Base-by-base conservation (phyloP, 2,329 filamentous ascomycete genomes). In the Arthrobotrys sphaeroides region DNA sequence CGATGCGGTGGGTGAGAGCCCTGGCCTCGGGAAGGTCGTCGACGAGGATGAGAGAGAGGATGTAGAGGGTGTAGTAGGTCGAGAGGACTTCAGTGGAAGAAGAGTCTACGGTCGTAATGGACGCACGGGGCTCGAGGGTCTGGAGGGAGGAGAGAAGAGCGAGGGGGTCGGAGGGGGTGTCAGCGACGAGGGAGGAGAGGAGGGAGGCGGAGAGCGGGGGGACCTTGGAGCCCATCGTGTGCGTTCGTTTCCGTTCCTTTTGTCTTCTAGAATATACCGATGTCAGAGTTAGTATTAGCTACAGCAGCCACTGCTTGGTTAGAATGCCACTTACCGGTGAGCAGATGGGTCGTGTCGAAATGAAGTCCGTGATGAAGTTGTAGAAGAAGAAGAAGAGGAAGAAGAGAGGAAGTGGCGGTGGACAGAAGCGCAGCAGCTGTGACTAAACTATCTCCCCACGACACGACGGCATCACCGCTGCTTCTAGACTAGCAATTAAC, bases 1-100 rank as follows among this genome's bases (percentile, higher is more conserved):
- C 77, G 60, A 79, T 79, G 24, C 79, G 78, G 74, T 80, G 75
- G 12, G 72, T 67, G 9, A 80, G 72, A 51, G 78, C 77, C 13
- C 78, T 77, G 13, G 78, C 79, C 77, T 80, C 79, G 66, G 76
- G 77, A 59, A 80, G 43, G 57, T 80, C 78, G 53, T 78, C 74
- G 24, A 72, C 72, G 18, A 80, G 75, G 26, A 80, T 67, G 0
- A 80, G 67, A 1, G 78, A 43, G 26, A 80, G 77, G 49, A 80
- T 66, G 40, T 79, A 79, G 20, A 67, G 42, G 47, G 76, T 75
- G 55, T 80, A 80, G 53, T 77, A 80, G 55, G 77, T 77, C 22
- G 78, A 79, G 10, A 80, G 77, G 43, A 68, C 55, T 20, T 78
- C 72, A n/a, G 67, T 67, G 38, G 67, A 74, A 36, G 73, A 55